Conservation (phyloP, 2,329 filamentous ascomycete species). For the Emydomyces testavorans region DNA sequence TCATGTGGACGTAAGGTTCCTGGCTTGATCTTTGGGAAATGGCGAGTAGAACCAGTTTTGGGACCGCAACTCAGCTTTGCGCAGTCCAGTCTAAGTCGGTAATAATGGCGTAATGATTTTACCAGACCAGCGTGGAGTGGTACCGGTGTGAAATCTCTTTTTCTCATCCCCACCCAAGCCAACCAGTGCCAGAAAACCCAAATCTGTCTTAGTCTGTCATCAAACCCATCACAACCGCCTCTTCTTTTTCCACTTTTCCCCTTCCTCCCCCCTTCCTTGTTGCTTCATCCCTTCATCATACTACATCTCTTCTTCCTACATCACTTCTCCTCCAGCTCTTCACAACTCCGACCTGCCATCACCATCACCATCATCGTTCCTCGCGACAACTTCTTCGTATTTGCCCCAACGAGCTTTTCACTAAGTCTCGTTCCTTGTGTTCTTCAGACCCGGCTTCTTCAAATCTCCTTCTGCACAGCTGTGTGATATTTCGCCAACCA, state of each 20-base stretch:
- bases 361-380: conserved; percentile 8
- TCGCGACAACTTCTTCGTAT: conserved; percentile 8
- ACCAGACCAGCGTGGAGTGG: neutral
- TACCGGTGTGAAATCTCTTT: neutral
- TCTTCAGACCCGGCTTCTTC: conserved; percentile 10
- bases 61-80: neutral
- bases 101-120: neutral
- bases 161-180: too few relatives aligned
- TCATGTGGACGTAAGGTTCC: conserved; percentile 1
- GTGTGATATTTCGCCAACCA: neutral
- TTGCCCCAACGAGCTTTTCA: conserved; percentile 39
- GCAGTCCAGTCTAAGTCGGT: neutral
- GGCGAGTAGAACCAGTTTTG: neutral
- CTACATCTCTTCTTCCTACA: conserved; percentile 4
- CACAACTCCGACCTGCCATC: neutral
- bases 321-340: conserved; percentile 12
- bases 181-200: neutral
- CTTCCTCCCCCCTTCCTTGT: conserved; percentile 12
- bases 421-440: conserved; percentile 38
- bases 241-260: conserved; percentile 7
- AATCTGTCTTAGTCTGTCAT: conserved; percentile 3
- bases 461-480: conserved; percentile 2
- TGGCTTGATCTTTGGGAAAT: neutral
- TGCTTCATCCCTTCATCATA: conserved; percentile 4
- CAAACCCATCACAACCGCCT: conserved; percentile 2